phyloP scores from a whole-genome alignment of 2,329 filamentous ascomycete species.

The Talaromyces sp. region DNA sequence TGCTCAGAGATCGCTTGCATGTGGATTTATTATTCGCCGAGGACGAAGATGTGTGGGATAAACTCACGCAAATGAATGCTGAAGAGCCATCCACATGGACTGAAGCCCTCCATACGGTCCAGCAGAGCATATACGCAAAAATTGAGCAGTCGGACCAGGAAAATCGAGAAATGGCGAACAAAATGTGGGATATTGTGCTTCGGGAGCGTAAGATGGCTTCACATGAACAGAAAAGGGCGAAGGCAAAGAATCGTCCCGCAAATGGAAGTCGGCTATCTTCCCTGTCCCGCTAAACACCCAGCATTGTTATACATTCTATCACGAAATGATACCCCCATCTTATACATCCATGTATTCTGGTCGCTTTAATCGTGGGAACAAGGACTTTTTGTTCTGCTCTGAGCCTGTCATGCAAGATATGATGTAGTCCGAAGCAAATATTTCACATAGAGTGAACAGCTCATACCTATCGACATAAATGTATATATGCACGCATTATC shows the following conservation, averaged over 20 bases:
- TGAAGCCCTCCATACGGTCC: constrained; percentile 17
- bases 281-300: neutral
- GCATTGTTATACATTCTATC: neutral
- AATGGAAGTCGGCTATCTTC: neutral
- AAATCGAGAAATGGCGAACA: constrained; percentile 32
- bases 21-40: constrained; percentile 35
- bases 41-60: constrained; percentile 48
- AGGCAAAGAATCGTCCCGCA: neutral
- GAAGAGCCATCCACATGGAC: constrained; percentile 29
- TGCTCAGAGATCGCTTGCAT: constrained; percentile 35
- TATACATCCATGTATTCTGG: neutral
- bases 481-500: constrained; percentile 14
- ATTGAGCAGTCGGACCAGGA: constrained; percentile 32
- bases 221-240: constrained; percentile 26
- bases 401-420: neutral
- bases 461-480: no score
- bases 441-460: no score
- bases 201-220: constrained; percentile 40
- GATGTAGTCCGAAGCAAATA: neutral
- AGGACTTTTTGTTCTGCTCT: no score
- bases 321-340: constrained; percentile 4
- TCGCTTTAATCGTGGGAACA: neutral
- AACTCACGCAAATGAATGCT: constrained; percentile 23
- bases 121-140: constrained; percentile 26
- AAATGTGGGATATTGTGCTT: constrained; percentile 46